Evolutionary conservation across 2,329 filamentous ascomycete genomes (phyloP).

Genomic region (Penicillium sp.): DNA sequence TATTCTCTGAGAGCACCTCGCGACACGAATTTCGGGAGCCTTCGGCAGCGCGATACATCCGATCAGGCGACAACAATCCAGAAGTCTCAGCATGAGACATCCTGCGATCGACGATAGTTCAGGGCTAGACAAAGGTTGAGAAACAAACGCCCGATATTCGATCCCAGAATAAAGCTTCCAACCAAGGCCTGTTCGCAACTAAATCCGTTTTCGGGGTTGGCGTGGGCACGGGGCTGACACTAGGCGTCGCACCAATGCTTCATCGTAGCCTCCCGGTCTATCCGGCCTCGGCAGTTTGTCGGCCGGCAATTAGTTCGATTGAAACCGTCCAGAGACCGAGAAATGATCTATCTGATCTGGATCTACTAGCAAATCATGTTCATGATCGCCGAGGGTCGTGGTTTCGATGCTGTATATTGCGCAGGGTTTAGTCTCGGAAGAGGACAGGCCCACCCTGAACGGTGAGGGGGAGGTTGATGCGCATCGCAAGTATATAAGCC

Average conservation of each 20-base stretch:
- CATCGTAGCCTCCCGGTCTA: not conserved
- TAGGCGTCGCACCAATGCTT: not conserved
- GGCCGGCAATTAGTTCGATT: not conserved
- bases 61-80: not conserved
- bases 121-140: not conserved
- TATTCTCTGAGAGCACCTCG: too few species aligned
- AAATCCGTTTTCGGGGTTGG: not conserved
- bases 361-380: not conserved
- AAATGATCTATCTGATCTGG: not conserved
- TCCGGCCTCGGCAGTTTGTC: not conserved
- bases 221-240: not conserved
- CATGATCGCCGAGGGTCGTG: not conserved
- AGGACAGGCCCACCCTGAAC: not conserved
- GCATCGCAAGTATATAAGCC: not conserved
- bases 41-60: not conserved
- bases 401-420: not conserved
- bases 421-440: not conserved
- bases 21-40: not conserved
- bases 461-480: not conserved
- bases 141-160: not conserved
- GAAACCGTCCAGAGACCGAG: not conserved
- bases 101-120: not conserved
- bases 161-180: not conserved
- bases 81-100: not conserved
- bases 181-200: not conserved